These are phyloP conservation scores for Aspergillus affinis DNA, from an alignment of 495 filamentous ascomycete genomes.

Conservation along the genomic window DNA sequence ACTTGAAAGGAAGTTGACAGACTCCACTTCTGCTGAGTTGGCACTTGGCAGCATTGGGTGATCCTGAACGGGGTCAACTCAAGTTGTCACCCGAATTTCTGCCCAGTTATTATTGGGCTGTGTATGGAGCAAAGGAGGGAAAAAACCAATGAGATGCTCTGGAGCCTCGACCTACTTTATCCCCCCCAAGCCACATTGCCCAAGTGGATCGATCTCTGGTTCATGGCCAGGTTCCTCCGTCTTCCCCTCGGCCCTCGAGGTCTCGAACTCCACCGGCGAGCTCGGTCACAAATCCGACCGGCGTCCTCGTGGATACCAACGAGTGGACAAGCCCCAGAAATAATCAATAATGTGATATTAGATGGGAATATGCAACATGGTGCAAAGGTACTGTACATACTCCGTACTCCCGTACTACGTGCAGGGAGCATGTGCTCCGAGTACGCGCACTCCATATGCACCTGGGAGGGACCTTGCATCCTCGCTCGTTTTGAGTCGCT, in stretches of 20 bases:
- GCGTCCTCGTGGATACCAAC: constrained; percentile 17
- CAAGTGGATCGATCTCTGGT: constrained; percentile 14
- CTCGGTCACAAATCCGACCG: constrained; percentile 22
- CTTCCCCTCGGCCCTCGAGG: constrained; percentile 8
- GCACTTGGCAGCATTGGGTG: constrained; percentile 20
- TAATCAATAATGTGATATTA: constrained; percentile 12
- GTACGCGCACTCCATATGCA: constrained; percentile 17
- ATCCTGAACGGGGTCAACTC: constrained; percentile 9
- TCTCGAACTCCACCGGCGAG: constrained; percentile 20
- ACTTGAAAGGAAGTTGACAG: constrained; percentile 1
- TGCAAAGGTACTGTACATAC: constrained; percentile 6
- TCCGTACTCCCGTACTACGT: not conserved
- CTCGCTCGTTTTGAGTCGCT: not conserved
- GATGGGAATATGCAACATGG: constrained; percentile 9
- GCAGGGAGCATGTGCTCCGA: not conserved
- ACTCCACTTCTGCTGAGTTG: constrained; percentile 23
- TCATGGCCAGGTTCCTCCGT: not conserved
- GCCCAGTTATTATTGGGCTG: constrained; percentile 19
- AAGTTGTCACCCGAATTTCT: constrained; percentile 4
- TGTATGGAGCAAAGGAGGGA: not conserved
- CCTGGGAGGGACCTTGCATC: constrained; percentile 21
- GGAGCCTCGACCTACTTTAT: constrained; percentile 11
- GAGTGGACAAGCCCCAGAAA: constrained; percentile 4
- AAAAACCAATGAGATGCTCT: constrained; percentile 20
- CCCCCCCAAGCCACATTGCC: constrained; percentile 13